Evolutionary conservation across 495 filamentous ascomycete genomes (phyloP).

Genomic region (Lasiosphaeria miniovina): DNA sequence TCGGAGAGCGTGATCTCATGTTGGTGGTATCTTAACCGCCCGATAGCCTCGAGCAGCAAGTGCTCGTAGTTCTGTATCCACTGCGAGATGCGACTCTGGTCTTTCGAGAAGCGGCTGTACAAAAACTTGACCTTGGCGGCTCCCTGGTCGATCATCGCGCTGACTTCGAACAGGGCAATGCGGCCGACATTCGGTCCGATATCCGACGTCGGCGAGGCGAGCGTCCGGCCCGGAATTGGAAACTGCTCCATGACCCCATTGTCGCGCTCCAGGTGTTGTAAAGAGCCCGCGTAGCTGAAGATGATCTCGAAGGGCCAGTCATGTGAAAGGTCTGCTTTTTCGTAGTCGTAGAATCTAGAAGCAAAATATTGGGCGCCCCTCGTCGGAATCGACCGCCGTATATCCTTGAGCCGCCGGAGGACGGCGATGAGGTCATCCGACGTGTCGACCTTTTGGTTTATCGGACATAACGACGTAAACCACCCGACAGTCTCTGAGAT

Average conservation of each 20-base stretch:
- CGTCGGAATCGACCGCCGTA: slow-evolving; percentile 29
- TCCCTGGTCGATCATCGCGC: slow-evolving; percentile 54
- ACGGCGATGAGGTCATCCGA: slow-evolving; percentile 40
- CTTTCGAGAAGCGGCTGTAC: slow-evolving; percentile 58
- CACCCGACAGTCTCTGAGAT: slow-evolving; percentile 49
- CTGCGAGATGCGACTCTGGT: slow-evolving; percentile 52
- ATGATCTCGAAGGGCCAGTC: slow-evolving; percentile 65
- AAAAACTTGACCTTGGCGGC: slow-evolving; percentile 61
- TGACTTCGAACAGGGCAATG: slow-evolving; percentile 65
- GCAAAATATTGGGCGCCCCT: slow-evolving; percentile 33
- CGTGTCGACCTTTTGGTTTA: slow-evolving; percentile 31
- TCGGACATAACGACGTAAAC: slow-evolving; percentile 46
- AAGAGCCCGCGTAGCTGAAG: slow-evolving; percentile 66
- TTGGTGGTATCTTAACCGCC: slow-evolving; percentile 45
- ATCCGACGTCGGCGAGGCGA: slow-evolving; percentile 51
- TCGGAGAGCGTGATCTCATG: slow-evolving; percentile 58
- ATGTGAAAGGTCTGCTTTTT: slow-evolving; percentile 41
- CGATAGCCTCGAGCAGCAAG: slow-evolving; percentile 49
- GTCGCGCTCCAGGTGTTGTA: slow-evolving; percentile 59
- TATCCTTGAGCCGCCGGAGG: slow-evolving; percentile 42
- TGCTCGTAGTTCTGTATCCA: slow-evolving; percentile 62
- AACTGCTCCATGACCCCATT: slow-evolving; percentile 60
- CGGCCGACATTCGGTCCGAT: slow-evolving; percentile 54
- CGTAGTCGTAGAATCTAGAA: slow-evolving; percentile 45
- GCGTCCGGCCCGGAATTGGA: slow-evolving; percentile 38